Percentiles rank a stretch among this genome's conserved stretches.
phyloP scores from a whole-genome alignment of 2,329 filamentous ascomycete genomes.

The Aspergillus calidoustus region DNA sequence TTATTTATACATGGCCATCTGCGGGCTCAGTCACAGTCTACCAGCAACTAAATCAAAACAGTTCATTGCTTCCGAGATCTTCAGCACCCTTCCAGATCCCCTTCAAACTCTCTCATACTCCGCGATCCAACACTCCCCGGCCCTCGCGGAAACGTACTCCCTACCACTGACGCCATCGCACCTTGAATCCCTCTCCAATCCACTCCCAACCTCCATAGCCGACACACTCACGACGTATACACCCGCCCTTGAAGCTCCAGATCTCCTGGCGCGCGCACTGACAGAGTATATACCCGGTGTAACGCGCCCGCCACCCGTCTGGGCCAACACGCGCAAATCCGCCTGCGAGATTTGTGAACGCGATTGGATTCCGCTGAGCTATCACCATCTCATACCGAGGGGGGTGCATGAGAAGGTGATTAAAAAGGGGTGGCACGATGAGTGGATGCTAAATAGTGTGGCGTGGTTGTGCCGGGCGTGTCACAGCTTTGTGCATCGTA shows the following conservation, averaged over 20 bases:
- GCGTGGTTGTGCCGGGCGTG: slow-evolving; percentile 87
- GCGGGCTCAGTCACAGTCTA: background rate
- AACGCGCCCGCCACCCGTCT: slow-evolving; percentile 67
- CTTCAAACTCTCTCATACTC: slow-evolving; percentile 67
- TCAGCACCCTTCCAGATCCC: slow-evolving; percentile 64
- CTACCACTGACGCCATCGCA: slow-evolving; percentile 59
- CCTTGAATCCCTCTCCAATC: slow-evolving; percentile 57
- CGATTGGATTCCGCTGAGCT: slow-evolving; percentile 75
- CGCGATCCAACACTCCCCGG: slow-evolving; percentile 53
- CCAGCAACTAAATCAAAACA: slow-evolving; percentile 29
- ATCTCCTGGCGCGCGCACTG: slow-evolving; percentile 67
- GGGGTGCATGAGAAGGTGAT: slow-evolving; percentile 75
- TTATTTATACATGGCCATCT: background rate
- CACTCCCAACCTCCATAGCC: slow-evolving; percentile 62
- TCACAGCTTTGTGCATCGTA: slow-evolving; percentile 78
- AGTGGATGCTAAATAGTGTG: slow-evolving; percentile 76
- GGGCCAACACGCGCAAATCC: slow-evolving; percentile 59
- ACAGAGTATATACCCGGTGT: slow-evolving; percentile 64
- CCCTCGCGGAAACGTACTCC: slow-evolving; percentile 61
- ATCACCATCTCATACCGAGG: slow-evolving; percentile 85
- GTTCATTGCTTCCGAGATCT: slow-evolving; percentile 74
- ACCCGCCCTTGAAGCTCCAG: slow-evolving; percentile 47
- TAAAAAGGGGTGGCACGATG: slow-evolving; percentile 78
- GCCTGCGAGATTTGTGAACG: slow-evolving; percentile 78
- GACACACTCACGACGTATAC: slow-evolving; percentile 71